These are phyloP conservation scores for Penicillium argentinense DNA, from an alignment of 495 filamentous ascomycete genomes.

Conservation along the genomic window DNA sequence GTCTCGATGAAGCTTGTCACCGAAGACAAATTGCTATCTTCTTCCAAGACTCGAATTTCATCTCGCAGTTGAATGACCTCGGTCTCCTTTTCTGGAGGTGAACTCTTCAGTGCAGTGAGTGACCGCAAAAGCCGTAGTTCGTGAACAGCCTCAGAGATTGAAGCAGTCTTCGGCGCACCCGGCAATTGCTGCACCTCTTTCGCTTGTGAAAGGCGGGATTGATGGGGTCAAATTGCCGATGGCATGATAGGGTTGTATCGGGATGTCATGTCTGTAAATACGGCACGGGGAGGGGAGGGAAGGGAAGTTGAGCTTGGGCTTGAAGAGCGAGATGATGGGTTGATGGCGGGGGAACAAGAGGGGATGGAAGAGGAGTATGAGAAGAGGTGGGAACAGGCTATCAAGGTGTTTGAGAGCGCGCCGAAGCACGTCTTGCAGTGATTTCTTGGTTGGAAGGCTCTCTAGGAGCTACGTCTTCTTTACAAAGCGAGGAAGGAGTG, in stretches of 20 bases:
- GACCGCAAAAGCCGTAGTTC: slow-evolving; percentile 22
- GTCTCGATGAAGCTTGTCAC: slow-evolving; percentile 24
- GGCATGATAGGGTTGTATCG: slow-evolving; percentile 25
- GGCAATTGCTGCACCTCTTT: not conserved
- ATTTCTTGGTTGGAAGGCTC: too few relatives aligned
- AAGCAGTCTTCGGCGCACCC: not conserved
- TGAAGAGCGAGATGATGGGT: not conserved
- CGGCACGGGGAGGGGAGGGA: not conserved
- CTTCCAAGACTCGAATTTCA: slow-evolving; percentile 20
- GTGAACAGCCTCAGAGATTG: slow-evolving; percentile 21
- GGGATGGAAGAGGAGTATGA: slow-evolving; percentile 23
- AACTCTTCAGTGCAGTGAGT: slow-evolving; percentile 9
- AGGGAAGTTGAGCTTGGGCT: slow-evolving; percentile 16
- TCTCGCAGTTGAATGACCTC: slow-evolving; percentile 15
- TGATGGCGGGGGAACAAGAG: slow-evolving; percentile 11
- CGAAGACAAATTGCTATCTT: slow-evolving; percentile 18
- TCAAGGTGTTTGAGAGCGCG: slow-evolving; percentile 23
- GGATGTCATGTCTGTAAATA: slow-evolving; percentile 25
- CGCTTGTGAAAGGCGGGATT: slow-evolving; percentile 10
- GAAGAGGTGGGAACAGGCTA: slow-evolving; percentile 22
- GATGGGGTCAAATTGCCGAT: slow-evolving; percentile 15
- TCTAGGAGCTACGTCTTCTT: too few relatives aligned
- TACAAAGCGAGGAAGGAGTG: too few relatives aligned
- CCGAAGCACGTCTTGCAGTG: slow-evolving; percentile 18
- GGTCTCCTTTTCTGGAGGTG: slow-evolving; percentile 17